Conservation (phyloP, 495 filamentous ascomycete genomes). For the Cladorrhinum samala region DNA sequence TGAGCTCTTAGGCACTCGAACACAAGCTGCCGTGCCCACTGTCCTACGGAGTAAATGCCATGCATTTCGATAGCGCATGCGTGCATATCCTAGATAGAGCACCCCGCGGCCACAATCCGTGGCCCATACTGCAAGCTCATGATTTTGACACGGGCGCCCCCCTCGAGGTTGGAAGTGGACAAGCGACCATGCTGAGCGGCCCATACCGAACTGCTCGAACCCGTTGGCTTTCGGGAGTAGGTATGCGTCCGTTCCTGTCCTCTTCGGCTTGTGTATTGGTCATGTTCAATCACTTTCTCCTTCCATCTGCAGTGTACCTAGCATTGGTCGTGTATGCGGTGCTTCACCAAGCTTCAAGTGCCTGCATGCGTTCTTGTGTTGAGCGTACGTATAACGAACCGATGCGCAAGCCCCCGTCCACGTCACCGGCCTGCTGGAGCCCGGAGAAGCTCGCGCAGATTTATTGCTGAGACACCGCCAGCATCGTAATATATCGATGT, state of each 20-base stretch:
- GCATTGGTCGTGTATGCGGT: slow-evolving; percentile 18
- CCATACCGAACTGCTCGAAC: slow-evolving; percentile 12
- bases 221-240: not conserved
- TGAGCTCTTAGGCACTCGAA: not conserved
- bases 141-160: slow-evolving; percentile 5
- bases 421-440: slow-evolving; percentile 8
- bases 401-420: slow-evolving; percentile 5
- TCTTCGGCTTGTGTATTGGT: too few relatives aligned
- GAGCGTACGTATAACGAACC: slow-evolving; percentile 2
- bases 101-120: slow-evolving; percentile 13
- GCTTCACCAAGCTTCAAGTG: slow-evolving; percentile 12
- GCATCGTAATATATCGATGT: slow-evolving; percentile 1
- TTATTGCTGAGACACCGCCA: not conserved
- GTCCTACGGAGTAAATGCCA: slow-evolving; percentile 5
- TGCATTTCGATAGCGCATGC: slow-evolving; percentile 10
- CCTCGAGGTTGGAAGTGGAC: not conserved
- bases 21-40: not conserved
- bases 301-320: slow-evolving; percentile 8
- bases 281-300: not conserved
- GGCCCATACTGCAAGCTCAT: slow-evolving; percentile 12
- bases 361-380: slow-evolving; percentile 5
- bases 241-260: too few relatives aligned
- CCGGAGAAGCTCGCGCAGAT: not conserved
- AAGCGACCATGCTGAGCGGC: slow-evolving; percentile 11
- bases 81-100: not conserved